Conservation (phyloP, 2,329 filamentous ascomycete genomes). For the Alternaria solani region DNA sequence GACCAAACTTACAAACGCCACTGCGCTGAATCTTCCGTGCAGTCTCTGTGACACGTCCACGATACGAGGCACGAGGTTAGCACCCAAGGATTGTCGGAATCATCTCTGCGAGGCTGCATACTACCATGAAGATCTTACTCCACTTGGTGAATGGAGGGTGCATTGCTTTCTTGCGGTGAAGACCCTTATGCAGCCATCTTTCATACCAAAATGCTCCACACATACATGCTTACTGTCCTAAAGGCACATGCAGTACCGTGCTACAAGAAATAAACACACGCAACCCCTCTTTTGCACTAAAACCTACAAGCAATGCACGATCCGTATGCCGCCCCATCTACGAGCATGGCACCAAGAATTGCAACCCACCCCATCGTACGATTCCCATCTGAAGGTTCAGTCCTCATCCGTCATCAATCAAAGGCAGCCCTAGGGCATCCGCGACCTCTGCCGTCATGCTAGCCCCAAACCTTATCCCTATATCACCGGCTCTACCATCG, state of each 20-base stretch:
- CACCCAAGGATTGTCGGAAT: background rate
- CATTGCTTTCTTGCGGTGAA: slow-evolving; percentile 3
- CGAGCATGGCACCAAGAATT: background rate
- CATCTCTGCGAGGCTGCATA: background rate
- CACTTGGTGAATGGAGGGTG: background rate
- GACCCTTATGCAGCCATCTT: background rate
- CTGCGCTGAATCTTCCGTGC: background rate
- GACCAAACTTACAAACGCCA: background rate
- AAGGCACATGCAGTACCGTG: background rate
- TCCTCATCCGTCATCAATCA: background rate
- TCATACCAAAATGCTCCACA: background rate
- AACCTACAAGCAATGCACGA: background rate
- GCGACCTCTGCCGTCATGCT: background rate
- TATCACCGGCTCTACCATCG: background rate
- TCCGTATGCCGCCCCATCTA: background rate
- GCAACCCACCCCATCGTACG: background rate
- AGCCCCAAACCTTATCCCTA: slow-evolving; percentile 2
- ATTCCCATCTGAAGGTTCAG: background rate
- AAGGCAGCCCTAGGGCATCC: background rate
- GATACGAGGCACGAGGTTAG: background rate
- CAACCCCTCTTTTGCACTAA: background rate
- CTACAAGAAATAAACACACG: background rate
- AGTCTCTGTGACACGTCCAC: background rate
- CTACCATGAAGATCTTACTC: background rate
- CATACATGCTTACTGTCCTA: background rate